Conservation (phyloP, 2,329 filamentous ascomycete species). For the Penicillium expansum region DNA sequence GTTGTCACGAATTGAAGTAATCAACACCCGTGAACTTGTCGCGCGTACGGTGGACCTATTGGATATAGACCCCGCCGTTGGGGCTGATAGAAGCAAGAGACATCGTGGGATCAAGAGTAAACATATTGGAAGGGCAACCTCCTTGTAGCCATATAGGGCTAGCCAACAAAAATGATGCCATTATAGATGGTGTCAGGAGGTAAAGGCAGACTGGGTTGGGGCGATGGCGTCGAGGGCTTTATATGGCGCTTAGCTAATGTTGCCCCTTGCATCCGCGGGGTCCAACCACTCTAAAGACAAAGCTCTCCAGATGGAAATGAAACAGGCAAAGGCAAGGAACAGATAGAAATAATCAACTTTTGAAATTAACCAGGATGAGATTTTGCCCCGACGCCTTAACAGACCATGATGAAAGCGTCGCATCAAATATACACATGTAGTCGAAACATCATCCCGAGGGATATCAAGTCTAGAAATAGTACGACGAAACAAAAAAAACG, state of each 20-base stretch:
- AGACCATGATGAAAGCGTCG: slow-evolving; percentile 33
- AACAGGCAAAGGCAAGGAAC: slow-evolving; percentile 4
- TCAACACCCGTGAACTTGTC: slow-evolving; percentile 13
- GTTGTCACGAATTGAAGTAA: slow-evolving; percentile 17
- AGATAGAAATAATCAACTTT: slow-evolving; percentile 17
- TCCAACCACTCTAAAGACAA: not conserved
- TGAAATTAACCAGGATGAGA: slow-evolving; percentile 24
- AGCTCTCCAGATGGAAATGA: not conserved
- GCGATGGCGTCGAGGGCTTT: slow-evolving; percentile 4
- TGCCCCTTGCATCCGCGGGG: slow-evolving; percentile 1
- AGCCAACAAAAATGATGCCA: slow-evolving; percentile 19
- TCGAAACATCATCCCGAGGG: slow-evolving; percentile 28
- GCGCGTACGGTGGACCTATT: slow-evolving; percentile 22
- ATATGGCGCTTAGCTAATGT: slow-evolving; percentile 16
- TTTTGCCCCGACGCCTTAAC: slow-evolving; percentile 35
- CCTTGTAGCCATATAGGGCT: slow-evolving; percentile 21
- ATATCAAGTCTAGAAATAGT: slow-evolving; percentile 32
- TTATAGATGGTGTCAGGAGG: slow-evolving; percentile 17
- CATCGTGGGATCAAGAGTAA: not conserved
- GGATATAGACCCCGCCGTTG: slow-evolving; percentile 32
- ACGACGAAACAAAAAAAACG: slow-evolving; percentile 21
- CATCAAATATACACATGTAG: slow-evolving; percentile 38
- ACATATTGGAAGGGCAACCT: not conserved
- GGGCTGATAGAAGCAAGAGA: slow-evolving; percentile 23
- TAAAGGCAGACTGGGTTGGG: not conserved